A percentile compares a stretch with the other conserved stretches of the same genome.
phyloP scores from a whole-genome alignment of 345 rosid genomes.

The Jatropha curcas region DNA sequence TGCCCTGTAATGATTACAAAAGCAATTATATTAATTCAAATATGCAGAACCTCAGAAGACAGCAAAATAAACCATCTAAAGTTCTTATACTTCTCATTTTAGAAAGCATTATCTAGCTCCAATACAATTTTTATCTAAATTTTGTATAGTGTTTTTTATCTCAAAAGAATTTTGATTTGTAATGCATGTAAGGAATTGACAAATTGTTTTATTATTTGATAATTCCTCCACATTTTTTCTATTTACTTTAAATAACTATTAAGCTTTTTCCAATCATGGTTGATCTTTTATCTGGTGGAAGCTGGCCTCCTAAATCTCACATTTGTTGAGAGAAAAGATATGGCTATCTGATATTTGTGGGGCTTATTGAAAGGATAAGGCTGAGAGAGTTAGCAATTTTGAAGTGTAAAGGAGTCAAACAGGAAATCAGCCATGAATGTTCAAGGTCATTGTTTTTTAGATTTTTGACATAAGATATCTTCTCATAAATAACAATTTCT shows the following conservation, averaged over 20 bases:
- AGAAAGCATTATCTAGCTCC: not conserved
- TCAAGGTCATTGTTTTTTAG: not conserved
- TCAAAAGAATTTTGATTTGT: not conserved
- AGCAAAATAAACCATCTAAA: not conserved
- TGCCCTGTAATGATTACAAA: conserved; percentile 61
- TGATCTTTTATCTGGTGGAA: not conserved
- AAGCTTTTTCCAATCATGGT: not conserved
- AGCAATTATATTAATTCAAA: conserved; percentile 8
- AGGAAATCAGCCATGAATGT: not conserved
- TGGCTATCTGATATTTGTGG: not conserved
- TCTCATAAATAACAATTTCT: not conserved
- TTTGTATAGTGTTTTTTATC: not conserved
- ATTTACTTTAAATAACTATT: not conserved
- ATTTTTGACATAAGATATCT: not conserved
- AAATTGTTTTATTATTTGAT: not conserved
- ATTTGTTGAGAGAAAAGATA: not conserved
- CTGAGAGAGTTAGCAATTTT: not conserved
- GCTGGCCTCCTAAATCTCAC: not conserved
- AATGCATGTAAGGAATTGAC: not conserved
- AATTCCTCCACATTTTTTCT: not conserved
- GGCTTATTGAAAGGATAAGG: not conserved
- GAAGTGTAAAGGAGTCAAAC: not conserved
- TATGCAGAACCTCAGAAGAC: not conserved
- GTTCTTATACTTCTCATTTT: not conserved
- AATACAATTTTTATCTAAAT: not conserved